Conservation (phyloP, 306 rosid genomes). For the Cicer pinnatifidum region DNA sequence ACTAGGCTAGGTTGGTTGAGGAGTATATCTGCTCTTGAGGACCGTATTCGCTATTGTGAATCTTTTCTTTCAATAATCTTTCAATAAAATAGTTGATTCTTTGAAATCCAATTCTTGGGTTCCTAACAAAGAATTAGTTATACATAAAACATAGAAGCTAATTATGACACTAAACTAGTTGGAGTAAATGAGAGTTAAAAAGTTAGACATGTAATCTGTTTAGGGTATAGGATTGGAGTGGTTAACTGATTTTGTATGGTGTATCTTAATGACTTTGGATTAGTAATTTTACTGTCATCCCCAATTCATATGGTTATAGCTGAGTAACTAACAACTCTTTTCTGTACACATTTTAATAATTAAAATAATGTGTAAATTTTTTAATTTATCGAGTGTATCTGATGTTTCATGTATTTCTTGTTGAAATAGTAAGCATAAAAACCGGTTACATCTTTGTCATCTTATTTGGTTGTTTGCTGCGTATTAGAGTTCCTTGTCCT, state of each 20-base stretch:
- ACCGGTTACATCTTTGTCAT: neutral
- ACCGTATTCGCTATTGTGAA: too few relatives aligned
- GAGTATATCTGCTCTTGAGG: too few relatives aligned
- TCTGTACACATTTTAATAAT: neutral
- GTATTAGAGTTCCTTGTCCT: neutral
- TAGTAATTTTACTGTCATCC: neutral
- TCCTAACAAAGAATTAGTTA: neutral
- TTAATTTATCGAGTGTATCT: slow-evolving; percentile 30
- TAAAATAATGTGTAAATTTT: neutral
- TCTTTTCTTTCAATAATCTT: too few relatives aligned
- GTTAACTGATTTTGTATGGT: slow-evolving; percentile 20
- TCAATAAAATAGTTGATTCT: too few relatives aligned
- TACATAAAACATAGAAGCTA: neutral
- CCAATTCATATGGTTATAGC: neutral
- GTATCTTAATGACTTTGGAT: slow-evolving; percentile 11
- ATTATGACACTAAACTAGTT: neutral
- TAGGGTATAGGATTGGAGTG: slow-evolving; percentile 8
- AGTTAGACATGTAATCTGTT: neutral
- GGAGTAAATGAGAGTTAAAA: slow-evolving; percentile 12
- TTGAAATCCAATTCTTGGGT: too few relatives aligned
- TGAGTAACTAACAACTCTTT: neutral
- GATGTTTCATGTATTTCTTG: slow-evolving; percentile 14
- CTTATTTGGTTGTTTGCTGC: slow-evolving; percentile 1
- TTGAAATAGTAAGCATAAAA: neutral
- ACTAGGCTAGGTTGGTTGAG: too few relatives aligned